A percentile compares a stretch with the other conserved stretches of the same genome.
These are phyloP conservation scores for Elymus sibiricus DNA, from an alignment of 176 grass and related monocot species.

Conservation along the genomic window DNA sequence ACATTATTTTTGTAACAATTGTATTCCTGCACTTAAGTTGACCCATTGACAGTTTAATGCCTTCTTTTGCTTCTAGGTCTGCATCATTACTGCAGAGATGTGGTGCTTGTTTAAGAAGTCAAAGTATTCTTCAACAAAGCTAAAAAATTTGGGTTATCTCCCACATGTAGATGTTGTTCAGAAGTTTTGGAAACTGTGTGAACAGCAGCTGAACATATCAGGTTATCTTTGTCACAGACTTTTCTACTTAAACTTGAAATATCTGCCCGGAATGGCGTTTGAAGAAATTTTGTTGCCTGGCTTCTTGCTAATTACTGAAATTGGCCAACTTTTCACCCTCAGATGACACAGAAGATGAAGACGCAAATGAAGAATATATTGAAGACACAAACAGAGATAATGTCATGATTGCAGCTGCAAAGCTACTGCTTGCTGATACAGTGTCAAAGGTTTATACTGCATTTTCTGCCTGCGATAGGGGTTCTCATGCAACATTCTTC, in stretches of 20 bases:
- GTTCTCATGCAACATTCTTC: constrained; percentile 25
- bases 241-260: background rate
- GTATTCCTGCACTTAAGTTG: background rate
- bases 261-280: background rate
- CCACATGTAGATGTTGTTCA: constrained; percentile 68
- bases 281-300: background rate
- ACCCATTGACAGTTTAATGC: background rate
- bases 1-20: background rate
- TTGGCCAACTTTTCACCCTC: constrained; percentile 27
- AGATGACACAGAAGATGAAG: constrained; percentile 99
- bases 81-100: constrained; percentile 77
- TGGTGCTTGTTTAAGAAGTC: constrained; percentile 98
- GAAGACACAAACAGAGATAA: constrained; percentile 92
- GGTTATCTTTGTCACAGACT: constrained; percentile 34
- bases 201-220: constrained; percentile 82
- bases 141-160: constrained; percentile 76
- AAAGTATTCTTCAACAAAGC: constrained; percentile 76
- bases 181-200: constrained; percentile 94
- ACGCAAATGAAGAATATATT: constrained; percentile 95
- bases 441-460: constrained; percentile 68
- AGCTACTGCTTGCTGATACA: constrained; percentile 78
- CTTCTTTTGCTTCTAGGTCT: constrained; percentile 59
- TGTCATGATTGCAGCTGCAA: constrained; percentile 90
- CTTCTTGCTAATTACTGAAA: constrained; percentile 24
- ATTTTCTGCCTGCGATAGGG: constrained; percentile 14